Percentiles rank a stretch among this genome's conserved stretches.
Conservation (phyloP, 2,329 filamentous ascomycete genomes). For the Coniochaeta hoffmannii region DNA sequence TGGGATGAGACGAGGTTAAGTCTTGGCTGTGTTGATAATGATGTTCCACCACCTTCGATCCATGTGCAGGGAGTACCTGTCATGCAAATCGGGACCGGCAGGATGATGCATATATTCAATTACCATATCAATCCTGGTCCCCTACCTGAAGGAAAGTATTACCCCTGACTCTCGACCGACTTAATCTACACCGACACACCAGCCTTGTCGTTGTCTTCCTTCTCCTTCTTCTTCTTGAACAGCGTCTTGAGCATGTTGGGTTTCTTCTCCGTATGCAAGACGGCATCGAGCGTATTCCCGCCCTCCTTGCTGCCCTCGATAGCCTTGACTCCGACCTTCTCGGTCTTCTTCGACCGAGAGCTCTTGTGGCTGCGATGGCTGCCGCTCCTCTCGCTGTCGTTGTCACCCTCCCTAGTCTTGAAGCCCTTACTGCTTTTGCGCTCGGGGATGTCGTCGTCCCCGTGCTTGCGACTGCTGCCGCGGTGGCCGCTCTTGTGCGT, state of each 20-base stretch:
- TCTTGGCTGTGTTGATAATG: no score
- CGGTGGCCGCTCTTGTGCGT: conserved; percentile 10
- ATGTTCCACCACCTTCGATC: no score
- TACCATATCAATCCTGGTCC: neutral
- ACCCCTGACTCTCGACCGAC: neutral
- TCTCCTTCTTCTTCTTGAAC: conserved; percentile 50
- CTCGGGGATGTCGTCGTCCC: conserved; percentile 11
- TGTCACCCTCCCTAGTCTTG: conserved; percentile 7
- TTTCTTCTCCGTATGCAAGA: conserved; percentile 37
- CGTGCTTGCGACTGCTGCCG: conserved; percentile 6
- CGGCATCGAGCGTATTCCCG: conserved; percentile 27
- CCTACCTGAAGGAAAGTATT: no score
- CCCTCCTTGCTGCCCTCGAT: conserved; percentile 27
- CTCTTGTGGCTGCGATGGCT: conserved; percentile 27
- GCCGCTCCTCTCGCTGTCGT: conserved; percentile 23
- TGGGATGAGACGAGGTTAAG: no score
- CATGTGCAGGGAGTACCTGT: no score
- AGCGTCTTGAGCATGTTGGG: conserved; percentile 50
- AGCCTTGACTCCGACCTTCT: conserved; percentile 19
- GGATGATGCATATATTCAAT: no score
- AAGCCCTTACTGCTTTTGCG: conserved; percentile 21
- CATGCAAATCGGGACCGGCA: no score
- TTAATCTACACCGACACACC: conserved; percentile 12
- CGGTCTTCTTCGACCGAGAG: conserved; percentile 24
- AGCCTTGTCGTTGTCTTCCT: conserved; percentile 26